Evolutionary conservation across 176 grass and related monocot species (phyloP).

Genomic region (Triticum dicoccoides): DNA sequence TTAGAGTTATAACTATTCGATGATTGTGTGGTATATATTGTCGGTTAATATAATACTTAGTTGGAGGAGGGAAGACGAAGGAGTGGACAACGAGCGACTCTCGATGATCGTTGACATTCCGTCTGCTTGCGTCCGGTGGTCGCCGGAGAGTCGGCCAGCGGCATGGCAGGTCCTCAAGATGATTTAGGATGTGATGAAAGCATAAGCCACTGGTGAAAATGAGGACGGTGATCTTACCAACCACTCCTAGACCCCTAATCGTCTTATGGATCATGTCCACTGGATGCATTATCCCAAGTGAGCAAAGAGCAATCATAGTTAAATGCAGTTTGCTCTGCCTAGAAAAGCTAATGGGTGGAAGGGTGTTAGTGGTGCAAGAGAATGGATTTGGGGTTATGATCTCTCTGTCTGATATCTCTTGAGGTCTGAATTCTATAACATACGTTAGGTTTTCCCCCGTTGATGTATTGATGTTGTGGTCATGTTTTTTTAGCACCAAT

Average conservation of each 20-base stretch:
- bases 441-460: background rate
- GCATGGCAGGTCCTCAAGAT: constrained; percentile 97
- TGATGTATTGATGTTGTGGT: background rate
- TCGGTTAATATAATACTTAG: too few relatives aligned
- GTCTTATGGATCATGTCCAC: background rate
- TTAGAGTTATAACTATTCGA: too few relatives aligned
- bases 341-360: background rate
- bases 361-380: background rate
- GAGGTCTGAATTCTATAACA: constrained; percentile 23
- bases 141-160: constrained; percentile 68
- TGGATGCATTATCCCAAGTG: background rate
- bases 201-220: constrained; percentile 58
- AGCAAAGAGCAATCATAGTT: too few relatives aligned
- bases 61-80: constrained; percentile 56
- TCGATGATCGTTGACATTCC: constrained; percentile 76
- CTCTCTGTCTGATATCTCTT: constrained; percentile 19
- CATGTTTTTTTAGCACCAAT: background rate
- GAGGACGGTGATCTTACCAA: constrained; percentile 72
- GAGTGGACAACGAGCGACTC: constrained; percentile 56
- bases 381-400: constrained; percentile 25
- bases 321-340: background rate
- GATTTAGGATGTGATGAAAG: constrained; percentile 94
- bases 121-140: constrained; percentile 50
- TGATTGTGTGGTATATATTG: too few relatives aligned
- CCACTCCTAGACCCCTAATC: constrained; percentile 45